Evolutionary conservation across 345 rosid genomes (phyloP).

Genomic region (Boechera stricta): DNA sequence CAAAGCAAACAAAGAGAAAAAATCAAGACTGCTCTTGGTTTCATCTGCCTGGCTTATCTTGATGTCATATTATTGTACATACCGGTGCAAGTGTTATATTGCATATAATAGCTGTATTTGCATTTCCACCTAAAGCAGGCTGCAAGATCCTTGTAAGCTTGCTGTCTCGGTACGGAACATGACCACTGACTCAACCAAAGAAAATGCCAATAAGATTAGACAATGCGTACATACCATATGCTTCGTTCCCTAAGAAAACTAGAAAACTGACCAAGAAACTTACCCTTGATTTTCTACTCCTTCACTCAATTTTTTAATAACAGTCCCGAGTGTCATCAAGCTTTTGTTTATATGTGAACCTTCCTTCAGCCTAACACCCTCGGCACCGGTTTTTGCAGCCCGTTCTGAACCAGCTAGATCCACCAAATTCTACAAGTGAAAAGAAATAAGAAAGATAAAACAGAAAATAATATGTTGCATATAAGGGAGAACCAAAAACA

Average conservation of each 20-base stretch:
- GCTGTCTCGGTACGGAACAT: conserved; percentile 98
- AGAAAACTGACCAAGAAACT: conserved; percentile 23
- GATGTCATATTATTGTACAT: conserved; percentile 19
- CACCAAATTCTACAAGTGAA: conserved; percentile 72
- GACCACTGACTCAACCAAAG: conserved; percentile 65
- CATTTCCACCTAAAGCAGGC: conserved; percentile 98
- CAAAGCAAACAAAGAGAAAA: conserved; percentile 46
- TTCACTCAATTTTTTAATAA: conserved; percentile 89
- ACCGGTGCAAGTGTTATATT: conserved; percentile 97
- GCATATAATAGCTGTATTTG: conserved; percentile 97
- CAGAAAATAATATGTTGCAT: neutral
- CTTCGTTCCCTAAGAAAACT: conserved; percentile 4
- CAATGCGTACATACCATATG: neutral
- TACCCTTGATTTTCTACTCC: conserved; percentile 97
- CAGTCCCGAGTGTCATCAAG: conserved; percentile 93
- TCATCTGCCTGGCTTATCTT: conserved; percentile 63
- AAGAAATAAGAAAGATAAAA: conserved; percentile 35
- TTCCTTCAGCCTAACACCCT: conserved; percentile 93
- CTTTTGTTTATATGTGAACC: conserved; percentile 97
- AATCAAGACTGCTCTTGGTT: conserved; percentile 79
- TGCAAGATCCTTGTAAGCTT: conserved; percentile 96
- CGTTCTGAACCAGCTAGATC: conserved; percentile 99
- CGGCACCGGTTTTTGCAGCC: conserved; percentile 98
- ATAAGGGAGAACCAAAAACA: conserved; percentile 19
- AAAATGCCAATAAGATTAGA: conserved; percentile 11